Conservation (phyloP, 345 rosid species). For the Lumnitzera littorea region DNA sequence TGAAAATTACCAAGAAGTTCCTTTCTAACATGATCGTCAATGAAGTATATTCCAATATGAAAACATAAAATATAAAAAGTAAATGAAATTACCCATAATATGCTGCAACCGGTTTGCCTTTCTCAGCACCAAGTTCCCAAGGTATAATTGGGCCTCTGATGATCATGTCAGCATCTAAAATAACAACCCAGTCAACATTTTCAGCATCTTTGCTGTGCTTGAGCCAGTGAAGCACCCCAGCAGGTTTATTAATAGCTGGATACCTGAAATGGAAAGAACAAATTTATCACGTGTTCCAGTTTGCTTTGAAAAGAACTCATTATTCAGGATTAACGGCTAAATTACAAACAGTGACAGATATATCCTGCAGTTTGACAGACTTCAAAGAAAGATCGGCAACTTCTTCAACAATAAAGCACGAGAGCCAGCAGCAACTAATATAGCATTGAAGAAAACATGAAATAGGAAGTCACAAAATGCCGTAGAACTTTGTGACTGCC, state of each 20-base stretch:
- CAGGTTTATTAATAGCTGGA: constrained; percentile 97
- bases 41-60: not conserved
- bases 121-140: constrained; percentile 91
- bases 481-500: not conserved
- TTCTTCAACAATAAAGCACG: too few species aligned
- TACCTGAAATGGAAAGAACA: constrained; percentile 43
- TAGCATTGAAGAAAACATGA: not conserved
- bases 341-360: too few species aligned
- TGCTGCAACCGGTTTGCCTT: constrained; percentile 84
- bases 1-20: too few species aligned
- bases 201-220: constrained; percentile 84
- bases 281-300: not conserved
- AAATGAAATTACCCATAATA: constrained; percentile 63
- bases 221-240: constrained; percentile 91
- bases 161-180: constrained; percentile 98
- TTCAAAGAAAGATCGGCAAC: too few species aligned
- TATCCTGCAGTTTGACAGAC: too few species aligned
- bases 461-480: not conserved
- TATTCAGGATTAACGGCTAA: too few species aligned
- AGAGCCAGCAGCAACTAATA: too few species aligned
- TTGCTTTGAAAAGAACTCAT: too few species aligned
- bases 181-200: constrained; percentile 92
- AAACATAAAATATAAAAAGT: constrained; percentile 1
- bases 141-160: constrained; percentile 89
- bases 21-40: too few species aligned